phyloP scores from a whole-genome alignment of 768 basidiomycete genomes.

The Leccinum pellstonianum region DNA sequence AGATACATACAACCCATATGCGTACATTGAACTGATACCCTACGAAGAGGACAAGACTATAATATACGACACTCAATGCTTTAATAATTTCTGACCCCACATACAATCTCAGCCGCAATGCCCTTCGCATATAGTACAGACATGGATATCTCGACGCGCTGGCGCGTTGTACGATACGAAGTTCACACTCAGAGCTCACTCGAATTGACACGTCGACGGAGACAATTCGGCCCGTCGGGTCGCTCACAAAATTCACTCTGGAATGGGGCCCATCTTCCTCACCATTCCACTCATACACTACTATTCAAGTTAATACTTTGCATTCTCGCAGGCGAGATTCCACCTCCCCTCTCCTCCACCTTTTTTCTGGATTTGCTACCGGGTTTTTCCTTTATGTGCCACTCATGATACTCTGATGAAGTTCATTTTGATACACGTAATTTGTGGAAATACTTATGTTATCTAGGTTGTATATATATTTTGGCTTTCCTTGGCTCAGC shows the following conservation, averaged over 20 bases:
- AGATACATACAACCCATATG: conserved; percentile 3
- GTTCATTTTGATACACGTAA: conserved; percentile 26
- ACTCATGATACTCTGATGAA: neutral
- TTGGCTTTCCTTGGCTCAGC: neutral
- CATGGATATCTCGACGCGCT: conserved; percentile 10
- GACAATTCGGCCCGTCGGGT: neutral
- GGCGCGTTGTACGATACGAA: conserved; percentile 26
- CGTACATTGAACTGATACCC: neutral
- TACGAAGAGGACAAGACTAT: neutral
- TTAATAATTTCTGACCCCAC: neutral
- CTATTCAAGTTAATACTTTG: neutral
- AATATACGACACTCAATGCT: neutral
- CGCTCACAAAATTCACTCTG: neutral
- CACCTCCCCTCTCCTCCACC: neutral
- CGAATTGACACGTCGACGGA: neutral
- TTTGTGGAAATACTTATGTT: conserved; percentile 13
- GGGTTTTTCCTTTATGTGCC: neutral
- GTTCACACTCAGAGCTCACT: conserved; percentile 1
- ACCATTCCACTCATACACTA: conserved; percentile 4
- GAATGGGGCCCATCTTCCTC: neutral
- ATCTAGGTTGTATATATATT: conserved; percentile 5
- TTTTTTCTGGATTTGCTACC: neutral
- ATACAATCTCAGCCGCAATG: neutral
- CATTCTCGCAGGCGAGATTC: conserved; percentile 12
- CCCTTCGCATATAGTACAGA: conserved; percentile 1